Conservation (phyloP, 306 rosid species). For the Vicia sativa region DNA sequence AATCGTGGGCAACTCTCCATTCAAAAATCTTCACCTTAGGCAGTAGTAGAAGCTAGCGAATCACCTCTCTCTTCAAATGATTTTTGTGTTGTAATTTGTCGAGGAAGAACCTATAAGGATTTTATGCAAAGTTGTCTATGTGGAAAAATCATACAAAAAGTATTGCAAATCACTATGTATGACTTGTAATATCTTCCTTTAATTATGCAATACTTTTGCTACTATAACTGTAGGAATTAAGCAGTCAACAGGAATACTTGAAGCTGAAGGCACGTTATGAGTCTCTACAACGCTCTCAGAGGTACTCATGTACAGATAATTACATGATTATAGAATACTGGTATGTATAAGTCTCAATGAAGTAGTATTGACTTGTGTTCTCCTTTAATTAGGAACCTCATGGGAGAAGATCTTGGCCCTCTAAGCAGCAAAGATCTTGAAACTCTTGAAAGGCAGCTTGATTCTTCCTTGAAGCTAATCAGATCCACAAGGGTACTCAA, state of each 20-base stretch:
- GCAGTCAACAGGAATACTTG: slow-evolving; percentile 96
- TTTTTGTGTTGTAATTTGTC: no score
- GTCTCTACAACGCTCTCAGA: slow-evolving; percentile 74
- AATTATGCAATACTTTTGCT: no score
- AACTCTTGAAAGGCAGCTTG: slow-evolving; percentile 91
- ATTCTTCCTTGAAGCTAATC: slow-evolving; percentile 82
- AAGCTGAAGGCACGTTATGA: slow-evolving; percentile 92
- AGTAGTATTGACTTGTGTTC: neutral
- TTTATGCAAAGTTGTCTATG: no score
- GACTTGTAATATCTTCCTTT: no score
- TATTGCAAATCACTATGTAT: no score
- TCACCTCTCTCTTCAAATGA: no score
- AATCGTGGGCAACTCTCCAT: no score
- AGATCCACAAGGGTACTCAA: slow-evolving; percentile 78
- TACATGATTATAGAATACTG: no score
- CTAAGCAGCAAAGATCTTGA: slow-evolving; percentile 88
- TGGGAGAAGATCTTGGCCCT: slow-evolving; percentile 96
- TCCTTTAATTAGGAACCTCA: slow-evolving; percentile 50
- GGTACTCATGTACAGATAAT: slow-evolving; percentile 41
- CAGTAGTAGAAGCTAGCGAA: no score
- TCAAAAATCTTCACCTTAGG: no score
- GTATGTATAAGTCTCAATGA: neutral
- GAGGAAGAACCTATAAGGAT: no score
- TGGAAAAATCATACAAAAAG: no score
- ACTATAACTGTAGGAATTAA: slow-evolving; percentile 60